phyloP scores from a whole-genome alignment of 192 early-diverging fungal genomes.

The Coemansia sp. region DNA sequence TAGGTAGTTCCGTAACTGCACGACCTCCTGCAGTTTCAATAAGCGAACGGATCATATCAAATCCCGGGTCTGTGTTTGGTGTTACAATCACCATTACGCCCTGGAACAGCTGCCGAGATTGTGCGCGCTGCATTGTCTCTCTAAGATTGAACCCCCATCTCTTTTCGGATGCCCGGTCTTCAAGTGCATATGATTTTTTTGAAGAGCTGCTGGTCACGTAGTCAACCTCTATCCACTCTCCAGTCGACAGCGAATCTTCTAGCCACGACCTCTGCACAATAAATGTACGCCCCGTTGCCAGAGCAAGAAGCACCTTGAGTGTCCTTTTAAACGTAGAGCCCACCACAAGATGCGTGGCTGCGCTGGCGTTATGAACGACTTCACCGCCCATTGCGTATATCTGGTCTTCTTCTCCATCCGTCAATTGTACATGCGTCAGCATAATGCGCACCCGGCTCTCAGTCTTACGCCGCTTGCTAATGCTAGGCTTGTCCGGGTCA shows the following conservation, averaged over 20 bases:
- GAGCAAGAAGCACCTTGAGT: constrained; percentile 54
- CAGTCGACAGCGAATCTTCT: constrained; percentile 29
- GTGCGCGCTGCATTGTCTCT: constrained; percentile 28
- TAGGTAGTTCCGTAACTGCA: constrained; percentile 24
- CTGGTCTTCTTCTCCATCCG: constrained; percentile 31
- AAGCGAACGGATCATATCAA: constrained; percentile 28
- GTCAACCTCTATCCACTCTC: constrained; percentile 33
- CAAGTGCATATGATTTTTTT: constrained; percentile 16
- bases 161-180: constrained; percentile 25
- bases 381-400: constrained; percentile 56
- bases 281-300: constrained; percentile 28
- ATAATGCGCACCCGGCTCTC: constrained; percentile 44
- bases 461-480: constrained; percentile 18
- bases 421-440: constrained; percentile 47
- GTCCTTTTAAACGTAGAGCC: constrained; percentile 54
- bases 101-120: constrained; percentile 23
- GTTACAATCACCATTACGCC: constrained; percentile 45
- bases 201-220: constrained; percentile 4
- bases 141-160: constrained; percentile 24
- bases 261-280: constrained; percentile 41
- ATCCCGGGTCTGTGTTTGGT: constrained; percentile 20
- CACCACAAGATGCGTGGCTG: constrained; percentile 60
- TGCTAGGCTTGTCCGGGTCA: constrained; percentile 1
- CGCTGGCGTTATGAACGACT: constrained; percentile 46
- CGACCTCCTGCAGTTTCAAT: constrained; percentile 39